Base-by-base conservation (phyloP, 306 rosid genomes). In the Fragaria ananassa region DNA sequence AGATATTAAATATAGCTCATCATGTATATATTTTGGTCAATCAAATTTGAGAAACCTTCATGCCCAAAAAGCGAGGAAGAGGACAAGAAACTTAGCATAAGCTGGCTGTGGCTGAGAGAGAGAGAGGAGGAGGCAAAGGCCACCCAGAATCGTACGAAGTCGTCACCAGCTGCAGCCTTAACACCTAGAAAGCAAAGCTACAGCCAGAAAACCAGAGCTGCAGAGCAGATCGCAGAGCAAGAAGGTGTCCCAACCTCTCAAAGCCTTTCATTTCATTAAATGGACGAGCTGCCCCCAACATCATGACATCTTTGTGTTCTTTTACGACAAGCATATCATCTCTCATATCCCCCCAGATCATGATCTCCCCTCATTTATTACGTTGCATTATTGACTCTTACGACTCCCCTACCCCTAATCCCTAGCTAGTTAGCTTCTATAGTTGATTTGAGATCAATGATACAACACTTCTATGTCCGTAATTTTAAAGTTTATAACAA, bases 131-230 rank as follows among this genome's bases (percentile, higher is more conserved):
- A 34, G 66, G 74, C 64, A 73, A 39, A 61, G 51, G 72, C 75
- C 79, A 69, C 51, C 37, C 12, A 21, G 66, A 17, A 25, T 68
- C 72, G 83, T 71, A 79, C 83, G 58, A 41, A 14, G 12, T 54
- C 66, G 71, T 34, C 81, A 83, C 75, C 78, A 70, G 31, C 49
- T 35, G 46, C 78, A 44, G 82, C 68, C 77, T 62, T 61, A 29
- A 29, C 46, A 4, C 70, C 44, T 21, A 56, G 0, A 56, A 21
- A 21, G 62, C 62, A 8, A 58, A 11, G 17, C 35, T 58, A 12
- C 18, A 9, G 66, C n/a, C 18, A 61, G 37, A 27, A 14, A 61
- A 14, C 29, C 62, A 56, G 62, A 8, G 60, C 60, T 4, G 10
- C 61, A 49, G 61, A 31, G 49, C 34, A 19, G 62, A 13, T 39